Conservation (phyloP, 352 stramenopile species). For the Aphanomyces euteiches region DNA sequence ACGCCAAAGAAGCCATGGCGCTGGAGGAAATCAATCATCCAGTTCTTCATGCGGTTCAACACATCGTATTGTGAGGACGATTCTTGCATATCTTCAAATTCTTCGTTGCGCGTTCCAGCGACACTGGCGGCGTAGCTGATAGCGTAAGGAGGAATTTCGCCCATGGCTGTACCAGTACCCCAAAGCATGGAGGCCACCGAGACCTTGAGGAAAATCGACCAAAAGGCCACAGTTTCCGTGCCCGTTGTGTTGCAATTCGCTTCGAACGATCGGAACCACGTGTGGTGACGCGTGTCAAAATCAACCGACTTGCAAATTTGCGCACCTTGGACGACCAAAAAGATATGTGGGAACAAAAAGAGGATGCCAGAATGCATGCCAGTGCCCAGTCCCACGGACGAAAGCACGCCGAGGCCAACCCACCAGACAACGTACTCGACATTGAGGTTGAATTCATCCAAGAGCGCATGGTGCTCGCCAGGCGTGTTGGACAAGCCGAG, state of each 20-base stretch:
- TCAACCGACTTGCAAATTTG: slow-evolving; percentile 83
- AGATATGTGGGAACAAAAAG: slow-evolving; percentile 94
- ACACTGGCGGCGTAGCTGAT: slow-evolving; percentile 83
- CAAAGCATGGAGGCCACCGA: slow-evolving; percentile 88
- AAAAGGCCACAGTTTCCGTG: slow-evolving; percentile 57
- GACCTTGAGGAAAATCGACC: slow-evolving; percentile 86
- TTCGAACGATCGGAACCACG: slow-evolving; percentile 88
- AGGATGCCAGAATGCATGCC: slow-evolving; percentile 93
- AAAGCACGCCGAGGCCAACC: slow-evolving; percentile 91
- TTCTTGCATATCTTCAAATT: slow-evolving; percentile 86
- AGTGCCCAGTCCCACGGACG: slow-evolving; percentile 90
- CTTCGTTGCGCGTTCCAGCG: slow-evolving; percentile 81
- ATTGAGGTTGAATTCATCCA: slow-evolving; percentile 80
- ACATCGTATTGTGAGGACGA: slow-evolving; percentile 82
- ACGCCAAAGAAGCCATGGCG: slow-evolving; percentile 91
- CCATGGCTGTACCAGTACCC: slow-evolving; percentile 89
- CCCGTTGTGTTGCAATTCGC: slow-evolving; percentile 52
- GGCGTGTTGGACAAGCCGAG: slow-evolving; percentile 56
- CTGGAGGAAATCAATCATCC: slow-evolving; percentile 91
- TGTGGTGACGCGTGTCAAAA: slow-evolving; percentile 85
- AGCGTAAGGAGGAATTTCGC: slow-evolving; percentile 92
- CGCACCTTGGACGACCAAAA: slow-evolving; percentile 86
- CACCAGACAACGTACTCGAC: slow-evolving; percentile 91
- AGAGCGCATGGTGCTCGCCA: slow-evolving; percentile 62
- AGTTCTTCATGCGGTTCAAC: slow-evolving; percentile 89